Conservation (phyloP, 2,329 filamentous ascomycete genomes). For the Pseudopithomyces chartarum region DNA sequence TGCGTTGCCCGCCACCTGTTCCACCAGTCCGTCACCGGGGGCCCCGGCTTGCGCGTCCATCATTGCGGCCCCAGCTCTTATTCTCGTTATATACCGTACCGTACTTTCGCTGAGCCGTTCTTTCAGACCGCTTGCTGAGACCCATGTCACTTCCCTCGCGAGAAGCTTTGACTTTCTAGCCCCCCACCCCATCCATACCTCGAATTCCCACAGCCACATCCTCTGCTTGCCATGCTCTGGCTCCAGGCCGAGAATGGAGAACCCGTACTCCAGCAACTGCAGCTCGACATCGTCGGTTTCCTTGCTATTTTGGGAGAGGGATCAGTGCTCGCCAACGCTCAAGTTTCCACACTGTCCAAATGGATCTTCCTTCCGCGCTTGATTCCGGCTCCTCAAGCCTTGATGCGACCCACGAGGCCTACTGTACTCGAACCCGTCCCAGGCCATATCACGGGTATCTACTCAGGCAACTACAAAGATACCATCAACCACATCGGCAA, state of each 20-base stretch:
- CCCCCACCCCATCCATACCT: constrained; percentile 8
- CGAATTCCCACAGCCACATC: not conserved
- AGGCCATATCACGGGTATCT: constrained; percentile 52
- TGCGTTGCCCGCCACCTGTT: constrained; percentile 6
- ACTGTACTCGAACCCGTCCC: constrained; percentile 46
- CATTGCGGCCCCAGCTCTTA: constrained; percentile 18
- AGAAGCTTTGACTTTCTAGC: constrained; percentile 15
- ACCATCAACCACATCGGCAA: constrained; percentile 56
- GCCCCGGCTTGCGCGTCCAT: constrained; percentile 22
- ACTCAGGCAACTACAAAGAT: constrained; percentile 53
- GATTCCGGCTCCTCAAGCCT: constrained; percentile 56
- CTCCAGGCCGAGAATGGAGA: constrained; percentile 33
- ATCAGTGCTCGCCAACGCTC: constrained; percentile 55
- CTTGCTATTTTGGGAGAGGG: constrained; percentile 60
- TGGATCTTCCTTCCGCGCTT: constrained; percentile 57
- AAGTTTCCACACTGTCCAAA: constrained; percentile 55
- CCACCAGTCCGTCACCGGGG: constrained; percentile 10
- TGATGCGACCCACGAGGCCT: constrained; percentile 53
- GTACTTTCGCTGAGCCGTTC: constrained; percentile 13
- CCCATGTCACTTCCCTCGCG: constrained; percentile 28
- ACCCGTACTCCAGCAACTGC: constrained; percentile 44
- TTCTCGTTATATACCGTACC: constrained; percentile 24
- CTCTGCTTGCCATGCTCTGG: constrained; percentile 41
- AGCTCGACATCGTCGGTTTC: constrained; percentile 62
- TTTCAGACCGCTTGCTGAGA: constrained; percentile 12